Evolutionary conservation across 2,329 filamentous ascomycete species (phyloP).

Genomic region (Ophiobolus disseminans): DNA sequence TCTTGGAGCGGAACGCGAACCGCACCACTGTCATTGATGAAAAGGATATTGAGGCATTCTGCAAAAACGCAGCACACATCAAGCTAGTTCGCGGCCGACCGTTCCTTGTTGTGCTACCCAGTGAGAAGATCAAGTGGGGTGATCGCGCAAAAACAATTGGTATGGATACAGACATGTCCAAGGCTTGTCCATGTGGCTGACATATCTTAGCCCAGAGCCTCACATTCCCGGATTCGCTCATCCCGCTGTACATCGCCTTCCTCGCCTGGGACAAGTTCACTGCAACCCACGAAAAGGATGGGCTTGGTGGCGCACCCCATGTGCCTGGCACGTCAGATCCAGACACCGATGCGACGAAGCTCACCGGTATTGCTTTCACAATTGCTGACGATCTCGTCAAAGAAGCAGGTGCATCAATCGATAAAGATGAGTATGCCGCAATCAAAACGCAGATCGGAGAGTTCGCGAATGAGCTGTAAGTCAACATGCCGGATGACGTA

Average conservation of each 20-base stretch:
- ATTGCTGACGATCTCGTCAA: slow-evolving; percentile 53
- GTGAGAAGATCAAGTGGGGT: slow-evolving; percentile 53
- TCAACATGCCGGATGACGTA: slow-evolving; percentile 3
- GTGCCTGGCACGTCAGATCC: slow-evolving; percentile 46
- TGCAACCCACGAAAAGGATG: slow-evolving; percentile 50
- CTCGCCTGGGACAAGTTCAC: slow-evolving; percentile 58
- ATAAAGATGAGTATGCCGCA: slow-evolving; percentile 51
- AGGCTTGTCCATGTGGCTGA: background rate
- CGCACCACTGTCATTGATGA: slow-evolving; percentile 62
- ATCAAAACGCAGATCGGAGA: slow-evolving; percentile 47
- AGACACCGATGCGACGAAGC: slow-evolving; percentile 48
- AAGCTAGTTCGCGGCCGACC: slow-evolving; percentile 77
- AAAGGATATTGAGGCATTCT: slow-evolving; percentile 86
- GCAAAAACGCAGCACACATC: slow-evolving; percentile 92
- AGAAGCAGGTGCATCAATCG: slow-evolving; percentile 49
- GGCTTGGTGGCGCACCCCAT: slow-evolving; percentile 40
- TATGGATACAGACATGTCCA: slow-evolving; percentile 41
- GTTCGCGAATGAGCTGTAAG: slow-evolving; percentile 54
- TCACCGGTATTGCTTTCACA: slow-evolving; percentile 53
- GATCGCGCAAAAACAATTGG: slow-evolving; percentile 61
- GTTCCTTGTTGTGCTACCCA: slow-evolving; percentile 57
- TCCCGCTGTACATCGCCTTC: slow-evolving; percentile 60
- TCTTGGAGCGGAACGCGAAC: slow-evolving; percentile 60
- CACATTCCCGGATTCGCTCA: slow-evolving; percentile 53
- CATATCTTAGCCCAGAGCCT: slow-evolving; percentile 44